Conservation (phyloP, 2,329 filamentous ascomycete species). For the Diplocarpon rosae region DNA sequence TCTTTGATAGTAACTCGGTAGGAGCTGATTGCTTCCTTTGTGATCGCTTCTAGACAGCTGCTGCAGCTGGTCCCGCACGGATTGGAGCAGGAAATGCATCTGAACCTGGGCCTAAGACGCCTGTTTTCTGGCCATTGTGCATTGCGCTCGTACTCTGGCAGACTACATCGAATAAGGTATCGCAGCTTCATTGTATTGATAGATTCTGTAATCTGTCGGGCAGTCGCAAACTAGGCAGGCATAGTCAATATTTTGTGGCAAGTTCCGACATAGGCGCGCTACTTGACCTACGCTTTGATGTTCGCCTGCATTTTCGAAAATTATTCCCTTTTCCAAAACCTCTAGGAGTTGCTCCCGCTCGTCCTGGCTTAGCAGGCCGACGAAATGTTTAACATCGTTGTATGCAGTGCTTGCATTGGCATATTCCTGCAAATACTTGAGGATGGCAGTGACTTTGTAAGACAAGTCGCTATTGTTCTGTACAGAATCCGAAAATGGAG, state of each 20-base stretch:
- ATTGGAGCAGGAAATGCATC: slow-evolving; percentile 16
- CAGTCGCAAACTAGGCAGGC: slow-evolving; percentile 15
- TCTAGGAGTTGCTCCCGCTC: slow-evolving; percentile 15
- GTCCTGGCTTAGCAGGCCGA: slow-evolving; percentile 14
- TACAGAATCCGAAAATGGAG: background rate
- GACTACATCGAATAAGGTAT: slow-evolving; percentile 20
- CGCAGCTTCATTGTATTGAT: slow-evolving; percentile 23
- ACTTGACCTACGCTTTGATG: slow-evolving; percentile 4
- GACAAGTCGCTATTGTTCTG: background rate
- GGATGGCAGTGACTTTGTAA: slow-evolving; percentile 11
- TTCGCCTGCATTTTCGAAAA: background rate
- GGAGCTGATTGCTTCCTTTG: slow-evolving; percentile 12
- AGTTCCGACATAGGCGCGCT: background rate
- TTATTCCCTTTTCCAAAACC: slow-evolving; percentile 5
- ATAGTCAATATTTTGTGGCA: background rate
- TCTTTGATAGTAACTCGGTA: slow-evolving; percentile 21
- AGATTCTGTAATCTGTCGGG: slow-evolving; percentile 16
- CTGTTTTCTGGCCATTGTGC: slow-evolving; percentile 5
- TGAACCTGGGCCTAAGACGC: background rate
- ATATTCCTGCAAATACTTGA: slow-evolving; percentile 24
- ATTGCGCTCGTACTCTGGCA: slow-evolving; percentile 18
- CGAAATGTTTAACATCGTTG: slow-evolving; percentile 23
- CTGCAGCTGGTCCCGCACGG: slow-evolving; percentile 14
- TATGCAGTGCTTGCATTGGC: slow-evolving; percentile 24
- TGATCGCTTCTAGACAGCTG: slow-evolving; percentile 15